Evolutionary conservation across 768 basidiomycete genomes (phyloP).

Genomic region (Cystofilobasidium capitatum): DNA sequence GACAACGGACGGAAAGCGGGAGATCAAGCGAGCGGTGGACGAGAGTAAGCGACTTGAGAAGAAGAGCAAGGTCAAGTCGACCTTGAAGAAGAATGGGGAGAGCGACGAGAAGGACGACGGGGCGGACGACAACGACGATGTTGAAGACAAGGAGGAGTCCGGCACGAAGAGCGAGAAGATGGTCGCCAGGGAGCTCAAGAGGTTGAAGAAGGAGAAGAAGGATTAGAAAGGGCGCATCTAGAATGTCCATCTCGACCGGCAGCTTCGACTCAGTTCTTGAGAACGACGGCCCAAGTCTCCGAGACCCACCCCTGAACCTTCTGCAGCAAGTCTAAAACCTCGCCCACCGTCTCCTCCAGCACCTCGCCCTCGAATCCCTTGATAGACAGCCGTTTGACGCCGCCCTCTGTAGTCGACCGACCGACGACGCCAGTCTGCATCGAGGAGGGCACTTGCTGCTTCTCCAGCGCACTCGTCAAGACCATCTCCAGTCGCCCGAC

Average conservation of each 20-base stretch:
- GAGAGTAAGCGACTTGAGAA: conserved; percentile 1
- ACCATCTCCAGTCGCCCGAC: not conserved
- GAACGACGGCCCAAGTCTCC: conserved; percentile 55
- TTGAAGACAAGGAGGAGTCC: too few species aligned
- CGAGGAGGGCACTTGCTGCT: not conserved
- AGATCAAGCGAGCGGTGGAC: not conserved
- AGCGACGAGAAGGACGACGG: not conserved
- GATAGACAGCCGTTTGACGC: not conserved
- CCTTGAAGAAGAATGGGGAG: not conserved
- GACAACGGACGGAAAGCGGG: not conserved
- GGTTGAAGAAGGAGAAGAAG: too few species aligned
- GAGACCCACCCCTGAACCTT: conserved; percentile 47
- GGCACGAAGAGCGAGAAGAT: too few species aligned
- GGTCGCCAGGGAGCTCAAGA: too few species aligned
- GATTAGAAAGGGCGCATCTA: too few species aligned
- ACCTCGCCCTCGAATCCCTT: conserved; percentile 21
- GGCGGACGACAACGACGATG: conserved; percentile 4
- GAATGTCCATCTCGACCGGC: too few species aligned
- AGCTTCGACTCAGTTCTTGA: conserved; percentile 38
- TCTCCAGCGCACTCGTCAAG: not conserved
- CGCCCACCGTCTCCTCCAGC: conserved; percentile 7
- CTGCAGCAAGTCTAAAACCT: conserved; percentile 45
- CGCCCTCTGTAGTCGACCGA: not conserved
- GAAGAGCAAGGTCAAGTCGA: not conserved
- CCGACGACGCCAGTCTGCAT: not conserved